Base-by-base conservation (phyloP, 805 yeast species). In the Komagataella kurtzmanii region DNA sequence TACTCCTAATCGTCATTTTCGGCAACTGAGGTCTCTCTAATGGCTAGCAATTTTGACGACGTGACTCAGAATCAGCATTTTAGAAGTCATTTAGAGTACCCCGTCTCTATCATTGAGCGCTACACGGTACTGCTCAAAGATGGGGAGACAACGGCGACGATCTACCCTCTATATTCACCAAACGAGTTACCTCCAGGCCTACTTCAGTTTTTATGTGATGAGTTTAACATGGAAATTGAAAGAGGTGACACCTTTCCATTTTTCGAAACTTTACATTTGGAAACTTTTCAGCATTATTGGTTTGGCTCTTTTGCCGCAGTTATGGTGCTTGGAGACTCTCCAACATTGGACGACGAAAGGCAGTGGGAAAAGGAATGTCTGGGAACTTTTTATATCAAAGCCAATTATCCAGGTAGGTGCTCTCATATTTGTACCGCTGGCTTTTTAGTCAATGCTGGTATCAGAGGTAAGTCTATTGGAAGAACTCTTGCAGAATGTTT, bases 291-390 rank as follows among this genome's bases (percentile, higher is more conserved):
- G 59, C 78, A 79, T 54, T 83, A 82, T 61, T 91, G 99, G 99
- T 89, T 93, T 63, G 83, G 88, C 2, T 75, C 85, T 3, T 84
- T 87, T 65, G 88, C 86, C 1, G 96, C 88, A 30, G 79, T 78
- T 18, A 81, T 74, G 88, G 81, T 70, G 53, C 70, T 88, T n/a
- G 97, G 97, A 3, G 93, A 86, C 61, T 74, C 71, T 0, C 70
- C 78, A 0, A 56, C 63, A 5, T 64, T 77, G 17, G 74, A 71
- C 51, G 71, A 74, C 8, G 63, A 73, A 44, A 77, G 83, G 50
- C 88, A 84, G 61, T 90, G 98, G 97, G 95, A 89, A 54, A 88
- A 86, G 59, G 90, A 85, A 62, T 91, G 97, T 63, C 71, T 93
- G 48, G 99, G 98, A 0, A 77, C 90, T 1, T 89, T 91, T 61